Conservation (phyloP, 2,329 filamentous ascomycete genomes). For the Talaromyces atroroseus region DNA sequence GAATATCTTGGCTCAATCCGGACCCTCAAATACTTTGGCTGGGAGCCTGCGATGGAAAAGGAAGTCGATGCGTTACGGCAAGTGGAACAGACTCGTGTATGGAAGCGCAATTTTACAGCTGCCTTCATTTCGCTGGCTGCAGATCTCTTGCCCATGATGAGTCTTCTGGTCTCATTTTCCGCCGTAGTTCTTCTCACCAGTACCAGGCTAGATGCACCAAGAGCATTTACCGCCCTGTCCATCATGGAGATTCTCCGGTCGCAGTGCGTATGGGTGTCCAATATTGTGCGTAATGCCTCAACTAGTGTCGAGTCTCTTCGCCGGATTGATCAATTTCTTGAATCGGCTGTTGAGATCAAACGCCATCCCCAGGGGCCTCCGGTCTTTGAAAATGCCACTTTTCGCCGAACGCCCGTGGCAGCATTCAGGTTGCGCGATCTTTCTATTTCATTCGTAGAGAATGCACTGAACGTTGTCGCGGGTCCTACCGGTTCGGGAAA, state of each 20-base stretch:
- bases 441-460: slow-evolving; percentile 47
- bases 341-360: slow-evolving; percentile 45
- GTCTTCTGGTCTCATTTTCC: slow-evolving; percentile 52
- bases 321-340: slow-evolving; percentile 52
- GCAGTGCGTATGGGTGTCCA: slow-evolving; percentile 49
- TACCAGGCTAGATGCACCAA: slow-evolving; percentile 49
- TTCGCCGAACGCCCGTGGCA: slow-evolving; percentile 48
- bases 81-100: slow-evolving; percentile 51
- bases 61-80: slow-evolving; percentile 47
- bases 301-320: slow-evolving; percentile 46
- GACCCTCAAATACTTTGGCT: slow-evolving; percentile 57
- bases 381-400: slow-evolving; percentile 43
- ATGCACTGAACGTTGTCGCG: slow-evolving; percentile 51
- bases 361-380: slow-evolving; percentile 48
- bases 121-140: slow-evolving; percentile 43
- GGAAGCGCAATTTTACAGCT: slow-evolving; percentile 47
- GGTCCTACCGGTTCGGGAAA: slow-evolving; percentile 55
- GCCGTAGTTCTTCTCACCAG: slow-evolving; percentile 47
- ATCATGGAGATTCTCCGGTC: slow-evolving; percentile 51
- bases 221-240: slow-evolving; percentile 54
- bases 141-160: slow-evolving; percentile 49
- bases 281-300: slow-evolving; percentile 39
- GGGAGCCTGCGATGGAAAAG: slow-evolving; percentile 52
- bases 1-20: slow-evolving; percentile 56
- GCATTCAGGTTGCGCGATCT: slow-evolving; percentile 42